A percentile compares a stretch with the other conserved stretches of the same genome.
Evolutionary conservation across 2,329 filamentous ascomycete species (phyloP).

Genomic region (Aureobasidium subglaciale): DNA sequence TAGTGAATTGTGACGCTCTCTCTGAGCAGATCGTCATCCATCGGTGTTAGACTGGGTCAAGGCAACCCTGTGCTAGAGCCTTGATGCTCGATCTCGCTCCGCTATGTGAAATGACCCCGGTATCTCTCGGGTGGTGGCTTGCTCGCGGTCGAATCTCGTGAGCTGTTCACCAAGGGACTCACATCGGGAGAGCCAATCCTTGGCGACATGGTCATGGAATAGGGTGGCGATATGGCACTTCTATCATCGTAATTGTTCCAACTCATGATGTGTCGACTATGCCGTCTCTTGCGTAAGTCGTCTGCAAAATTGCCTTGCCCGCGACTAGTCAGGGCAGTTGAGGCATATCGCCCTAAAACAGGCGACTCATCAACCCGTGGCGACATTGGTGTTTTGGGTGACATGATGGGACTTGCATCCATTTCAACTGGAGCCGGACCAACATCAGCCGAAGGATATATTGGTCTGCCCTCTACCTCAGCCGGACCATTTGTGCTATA

Average conservation of each 20-base stretch:
- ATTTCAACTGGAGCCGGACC: conserved; percentile 5
- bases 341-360: conserved; percentile 18
- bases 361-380: conserved; percentile 17
- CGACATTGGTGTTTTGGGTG: conserved; percentile 9
- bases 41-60: not conserved
- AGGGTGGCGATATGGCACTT: not conserved
- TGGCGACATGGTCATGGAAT: conserved; percentile 11
- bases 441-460: conserved; percentile 1
- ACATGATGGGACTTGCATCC: conserved; percentile 10
- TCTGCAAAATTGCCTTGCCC: conserved; percentile 1
- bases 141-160: conserved; percentile 1
- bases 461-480: conserved; percentile 4
- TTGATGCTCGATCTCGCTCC: not conserved
- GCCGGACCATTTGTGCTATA: not conserved
- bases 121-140: not conserved
- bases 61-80: too few relatives aligned
- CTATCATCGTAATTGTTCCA: conserved; percentile 21
- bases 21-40: not conserved
- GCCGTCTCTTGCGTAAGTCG: conserved; percentile 18
- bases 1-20: not conserved
- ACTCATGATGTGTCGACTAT: conserved; percentile 21
- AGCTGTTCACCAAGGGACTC: conserved; percentile 3
- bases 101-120: not conserved
- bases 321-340: not conserved
- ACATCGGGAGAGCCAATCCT: conserved; percentile 9